Base-by-base conservation (phyloP, 176 grass and related monocot genomes). In the Oryza meyeriana region DNA sequence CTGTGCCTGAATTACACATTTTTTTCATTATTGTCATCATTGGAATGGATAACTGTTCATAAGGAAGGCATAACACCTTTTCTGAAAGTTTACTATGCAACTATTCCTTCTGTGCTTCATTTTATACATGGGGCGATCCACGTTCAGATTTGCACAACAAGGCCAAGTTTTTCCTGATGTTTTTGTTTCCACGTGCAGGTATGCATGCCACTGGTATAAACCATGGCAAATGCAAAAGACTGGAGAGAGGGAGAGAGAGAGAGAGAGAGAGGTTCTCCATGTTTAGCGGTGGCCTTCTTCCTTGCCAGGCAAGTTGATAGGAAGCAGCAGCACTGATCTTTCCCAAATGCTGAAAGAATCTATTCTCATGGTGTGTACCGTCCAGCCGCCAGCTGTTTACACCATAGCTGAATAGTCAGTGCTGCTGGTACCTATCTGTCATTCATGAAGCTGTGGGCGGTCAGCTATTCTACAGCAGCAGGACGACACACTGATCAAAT, bases 401-500 rank as follows among this genome's bases (percentile, higher is more conserved):
- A 1, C 17, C 64, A 11, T 55, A 25, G 65, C 78, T 81, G 20
- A 55, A 55, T 55, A n/a, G 50, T 55, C 18, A 55, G 17, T 52
- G 17, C 16, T 57, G 52, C 50, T 59, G 55, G 22, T 59, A n/a
- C 22, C n/a, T 57, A 57, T 57, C 52, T 85, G 73, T 61, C 66
- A 42, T 34, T 44, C 4, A 29, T 22, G 59, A 85, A 86, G 20
- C 44, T 29, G 78, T 89, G 72, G 72, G 83, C 58, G 61, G 32
- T 50, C 71, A 22, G 24, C 71, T 38, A 16, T 83, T 66, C 31
- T 48, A 24, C 9, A 13, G 78, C 29, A 31, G 64, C 41, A 76
- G 52, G 41, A 20, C 47, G 36, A 61, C 67, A 16, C 1, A 14
- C 69, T 67, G 88, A 61, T 72, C 45, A 62, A 41, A 34, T 59